phyloP scores from a whole-genome alignment of 805 yeast genomes.

The Candida ascalaphidarum region DNA sequence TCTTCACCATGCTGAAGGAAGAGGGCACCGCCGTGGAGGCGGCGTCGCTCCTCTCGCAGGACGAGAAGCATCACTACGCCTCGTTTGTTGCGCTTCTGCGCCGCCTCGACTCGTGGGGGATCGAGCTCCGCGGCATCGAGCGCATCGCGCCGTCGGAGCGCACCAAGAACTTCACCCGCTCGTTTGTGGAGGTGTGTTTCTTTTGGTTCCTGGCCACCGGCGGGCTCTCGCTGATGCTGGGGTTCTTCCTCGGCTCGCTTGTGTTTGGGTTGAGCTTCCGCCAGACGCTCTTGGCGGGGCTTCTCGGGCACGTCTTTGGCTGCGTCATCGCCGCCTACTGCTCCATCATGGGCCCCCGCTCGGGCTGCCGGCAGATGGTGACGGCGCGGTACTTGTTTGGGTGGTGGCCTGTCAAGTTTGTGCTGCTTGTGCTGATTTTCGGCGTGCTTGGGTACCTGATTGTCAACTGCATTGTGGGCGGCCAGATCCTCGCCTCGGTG shows the following conservation, averaged over 20 bases:
- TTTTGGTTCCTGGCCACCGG: constrained; percentile 85
- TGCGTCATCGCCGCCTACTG: constrained; percentile 76
- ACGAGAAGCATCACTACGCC: neutral
- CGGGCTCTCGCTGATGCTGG: constrained; percentile 83
- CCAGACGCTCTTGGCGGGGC: constrained; percentile 54
- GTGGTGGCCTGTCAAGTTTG: constrained; percentile 74
- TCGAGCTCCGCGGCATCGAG: constrained; percentile 76
- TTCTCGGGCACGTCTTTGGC: constrained; percentile 59
- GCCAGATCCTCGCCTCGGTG: constrained; percentile 36
- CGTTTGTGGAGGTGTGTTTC: constrained; percentile 45
- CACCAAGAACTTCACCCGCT: constrained; percentile 25
- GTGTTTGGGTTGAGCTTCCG: constrained; percentile 61
- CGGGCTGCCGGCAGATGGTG: constrained; percentile 87
- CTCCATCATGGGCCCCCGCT: constrained; percentile 80
- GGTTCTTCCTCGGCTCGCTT: constrained; percentile 69
- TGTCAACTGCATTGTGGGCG: constrained; percentile 29
- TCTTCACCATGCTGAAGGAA: no score
- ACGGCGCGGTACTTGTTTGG: constrained; percentile 76
- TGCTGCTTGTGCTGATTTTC: constrained; percentile 26
- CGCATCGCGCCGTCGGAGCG: constrained; percentile 63
- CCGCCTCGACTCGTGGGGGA: constrained; percentile 47
- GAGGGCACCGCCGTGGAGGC: no score
- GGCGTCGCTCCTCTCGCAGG: no score
- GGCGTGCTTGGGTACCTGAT: constrained; percentile 32
- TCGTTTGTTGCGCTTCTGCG: no score